Evolutionary conservation across 371 early-diverging fungal genomes (phyloP).

Genomic region (Mortierella sp.): DNA sequence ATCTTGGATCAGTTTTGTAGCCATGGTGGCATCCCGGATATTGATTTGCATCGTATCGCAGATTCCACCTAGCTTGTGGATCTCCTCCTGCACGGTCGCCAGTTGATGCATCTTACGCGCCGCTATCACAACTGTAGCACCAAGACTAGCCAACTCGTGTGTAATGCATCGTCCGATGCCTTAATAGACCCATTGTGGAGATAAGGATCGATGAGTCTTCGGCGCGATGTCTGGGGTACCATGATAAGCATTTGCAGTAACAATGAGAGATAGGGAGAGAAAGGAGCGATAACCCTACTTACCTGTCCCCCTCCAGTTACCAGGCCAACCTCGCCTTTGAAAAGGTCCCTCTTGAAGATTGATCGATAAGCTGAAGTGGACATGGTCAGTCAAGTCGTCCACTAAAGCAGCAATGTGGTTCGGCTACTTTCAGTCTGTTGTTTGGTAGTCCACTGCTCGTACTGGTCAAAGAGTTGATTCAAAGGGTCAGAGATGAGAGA

Average conservation of each 20-base stretch:
- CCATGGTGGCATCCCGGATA: slow-evolving; percentile 53
- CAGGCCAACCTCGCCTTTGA: slow-evolving; percentile 50
- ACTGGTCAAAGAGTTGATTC: no score
- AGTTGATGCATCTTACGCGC: slow-evolving; percentile 56
- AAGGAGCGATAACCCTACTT: not conserved
- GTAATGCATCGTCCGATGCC: slow-evolving; percentile 62
- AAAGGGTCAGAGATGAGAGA: no score
- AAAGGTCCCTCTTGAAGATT: slow-evolving; percentile 49
- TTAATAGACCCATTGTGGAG: not conserved
- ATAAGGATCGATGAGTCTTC: no score
- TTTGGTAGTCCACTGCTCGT: no score
- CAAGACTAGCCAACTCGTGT: slow-evolving; percentile 59
- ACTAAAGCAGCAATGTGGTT: no score
- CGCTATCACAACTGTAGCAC: slow-evolving; percentile 61
- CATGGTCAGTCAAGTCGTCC: no score
- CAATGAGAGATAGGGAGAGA: no score
- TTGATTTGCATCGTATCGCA: slow-evolving; percentile 55
- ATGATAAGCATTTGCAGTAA: no score
- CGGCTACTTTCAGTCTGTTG: no score
- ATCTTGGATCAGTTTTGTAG: slow-evolving; percentile 33
- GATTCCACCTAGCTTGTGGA: slow-evolving; percentile 45
- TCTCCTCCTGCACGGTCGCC: slow-evolving; percentile 44
- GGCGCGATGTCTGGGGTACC: no score
- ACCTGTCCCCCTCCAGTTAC: slow-evolving; percentile 58
- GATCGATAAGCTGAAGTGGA: slow-evolving; percentile 31